Evolutionary conservation across 1,284 basidiomycete genomes (phyloP).

Genomic region (Ganoderma lingzhi): DNA sequence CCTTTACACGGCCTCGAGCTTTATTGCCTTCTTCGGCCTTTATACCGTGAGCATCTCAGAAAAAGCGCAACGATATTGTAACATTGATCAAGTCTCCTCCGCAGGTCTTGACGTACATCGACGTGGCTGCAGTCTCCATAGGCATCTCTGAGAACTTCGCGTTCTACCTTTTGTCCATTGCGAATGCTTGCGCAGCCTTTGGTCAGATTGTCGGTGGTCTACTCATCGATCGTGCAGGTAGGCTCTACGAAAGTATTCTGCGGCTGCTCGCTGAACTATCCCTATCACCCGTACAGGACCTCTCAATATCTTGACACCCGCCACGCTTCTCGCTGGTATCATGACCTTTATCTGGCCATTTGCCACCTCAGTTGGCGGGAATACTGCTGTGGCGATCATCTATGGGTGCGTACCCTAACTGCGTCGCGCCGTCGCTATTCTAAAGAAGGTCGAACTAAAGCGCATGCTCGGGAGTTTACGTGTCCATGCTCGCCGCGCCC

Average conservation of each 20-base stretch:
- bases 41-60: slow-evolving; percentile 51
- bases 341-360: slow-evolving; percentile 69
- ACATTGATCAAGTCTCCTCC: not conserved
- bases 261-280: not conserved
- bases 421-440: not conserved
- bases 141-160: slow-evolving; percentile 48
- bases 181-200: slow-evolving; percentile 51
- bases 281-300: slow-evolving; percentile 47
- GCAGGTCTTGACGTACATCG: slow-evolving; percentile 58
- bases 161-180: slow-evolving; percentile 58
- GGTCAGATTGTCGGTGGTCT: slow-evolving; percentile 53
- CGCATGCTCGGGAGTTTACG: slow-evolving; percentile 62
- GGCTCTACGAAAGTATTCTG: slow-evolving; percentile 8
- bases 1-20: slow-evolving; percentile 52
- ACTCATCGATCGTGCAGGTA: slow-evolving; percentile 50
- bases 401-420: slow-evolving; percentile 52
- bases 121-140: slow-evolving; percentile 47
- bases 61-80: not conserved
- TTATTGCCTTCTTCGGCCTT: slow-evolving; percentile 63
- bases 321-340: slow-evolving; percentile 55
- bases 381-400: slow-evolving; percentile 56
- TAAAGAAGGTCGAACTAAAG: slow-evolving; percentile 44
- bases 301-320: slow-evolving; percentile 64
- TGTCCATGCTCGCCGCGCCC: slow-evolving; percentile 62
- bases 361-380: slow-evolving; percentile 47